phyloP scores from a whole-genome alignment of 140 eudicot genomes.

The Ambrosia hybrid region DNA sequence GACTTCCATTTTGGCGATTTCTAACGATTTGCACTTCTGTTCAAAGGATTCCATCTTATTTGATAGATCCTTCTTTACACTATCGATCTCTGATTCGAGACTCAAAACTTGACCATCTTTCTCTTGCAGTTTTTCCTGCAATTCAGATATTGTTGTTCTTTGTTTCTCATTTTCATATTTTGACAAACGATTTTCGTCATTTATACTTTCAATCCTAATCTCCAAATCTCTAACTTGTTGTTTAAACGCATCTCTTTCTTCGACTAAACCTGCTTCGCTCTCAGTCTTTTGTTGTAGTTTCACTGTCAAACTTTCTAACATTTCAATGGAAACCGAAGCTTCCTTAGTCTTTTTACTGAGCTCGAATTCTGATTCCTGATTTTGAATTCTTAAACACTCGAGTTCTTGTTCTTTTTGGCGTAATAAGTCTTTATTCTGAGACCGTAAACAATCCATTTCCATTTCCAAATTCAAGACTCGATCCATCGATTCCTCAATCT shows the following conservation, averaged over 20 bases:
- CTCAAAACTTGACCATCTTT: conserved; percentile 31
- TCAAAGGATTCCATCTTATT: conserved; percentile 34
- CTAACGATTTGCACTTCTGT: conserved; percentile 35
- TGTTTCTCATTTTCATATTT: conserved; percentile 39
- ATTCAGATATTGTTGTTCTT: conserved; percentile 27
- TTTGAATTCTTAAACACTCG: conserved; percentile 25
- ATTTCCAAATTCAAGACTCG: conserved; percentile 23
- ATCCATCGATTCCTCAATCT: conserved; percentile 34
- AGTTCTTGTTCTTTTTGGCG: conserved; percentile 37
- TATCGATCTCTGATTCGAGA: conserved; percentile 38
- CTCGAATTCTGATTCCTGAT: conserved; percentile 11
- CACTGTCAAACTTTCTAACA: conserved; percentile 36
- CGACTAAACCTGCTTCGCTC: conserved; percentile 26
- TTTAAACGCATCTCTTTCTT: conserved; percentile 34
- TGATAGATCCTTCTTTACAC: conserved; percentile 30
- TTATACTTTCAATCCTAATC: conserved; percentile 29
- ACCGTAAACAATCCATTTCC: conserved; percentile 28
- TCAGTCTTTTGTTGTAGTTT: conserved; percentile 30
- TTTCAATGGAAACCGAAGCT: conserved; percentile 29
- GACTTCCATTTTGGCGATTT: conserved; percentile 43
- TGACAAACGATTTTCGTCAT: conserved; percentile 29
- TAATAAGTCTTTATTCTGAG: background rate
- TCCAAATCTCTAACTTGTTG: conserved; percentile 35
- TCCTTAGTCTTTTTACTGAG: background rate
- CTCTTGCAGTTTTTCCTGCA: conserved; percentile 35